Percentiles rank a stretch among this genome's conserved stretches.
phyloP scores from a whole-genome alignment of 371 early-diverging fungal genomes.

The Choanephora cucurbitarum region DNA sequence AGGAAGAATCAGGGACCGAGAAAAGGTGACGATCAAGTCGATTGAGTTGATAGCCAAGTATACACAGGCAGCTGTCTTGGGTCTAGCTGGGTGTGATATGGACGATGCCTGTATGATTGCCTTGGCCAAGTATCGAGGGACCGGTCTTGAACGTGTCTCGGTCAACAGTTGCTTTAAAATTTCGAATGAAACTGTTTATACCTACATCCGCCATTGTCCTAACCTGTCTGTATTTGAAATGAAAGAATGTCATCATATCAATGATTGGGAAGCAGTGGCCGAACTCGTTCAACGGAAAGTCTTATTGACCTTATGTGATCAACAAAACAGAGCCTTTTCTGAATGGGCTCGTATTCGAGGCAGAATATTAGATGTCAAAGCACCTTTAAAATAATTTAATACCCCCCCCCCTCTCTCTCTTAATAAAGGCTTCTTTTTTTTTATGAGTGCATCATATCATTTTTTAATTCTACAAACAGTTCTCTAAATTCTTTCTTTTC shows the following conservation, averaged over 20 bases:
- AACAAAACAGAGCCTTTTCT: conserved; percentile 35
- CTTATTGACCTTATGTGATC: conserved; percentile 43
- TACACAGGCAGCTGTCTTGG: conserved; percentile 52
- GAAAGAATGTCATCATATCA: conserved; percentile 52
- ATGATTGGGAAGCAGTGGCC: conserved; percentile 49
- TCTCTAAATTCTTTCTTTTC: background rate
- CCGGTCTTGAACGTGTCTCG: conserved; percentile 54
- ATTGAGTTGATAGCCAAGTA: conserved; percentile 53
- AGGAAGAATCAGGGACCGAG: conserved; percentile 54
- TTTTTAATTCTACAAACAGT: background rate
- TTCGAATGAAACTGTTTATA: conserved; percentile 51
- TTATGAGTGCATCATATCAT: no score
- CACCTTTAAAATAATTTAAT: conserved; percentile 29
- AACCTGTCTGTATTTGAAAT: conserved; percentile 61
- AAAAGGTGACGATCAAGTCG: conserved; percentile 48
- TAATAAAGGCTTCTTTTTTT: no score
- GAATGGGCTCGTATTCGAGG: conserved; percentile 41
- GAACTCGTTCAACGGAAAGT: conserved; percentile 40
- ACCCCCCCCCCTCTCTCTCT: background rate
- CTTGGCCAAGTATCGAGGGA: conserved; percentile 42
- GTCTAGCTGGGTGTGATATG: conserved; percentile 62
- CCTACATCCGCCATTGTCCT: conserved; percentile 51
- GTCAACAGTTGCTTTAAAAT: conserved; percentile 55
- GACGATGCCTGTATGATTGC: conserved; percentile 53
- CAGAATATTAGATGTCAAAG: conserved; percentile 27